Conservation (phyloP, 78 protist genomes). For the Dictyostelium citrinum region DNA sequence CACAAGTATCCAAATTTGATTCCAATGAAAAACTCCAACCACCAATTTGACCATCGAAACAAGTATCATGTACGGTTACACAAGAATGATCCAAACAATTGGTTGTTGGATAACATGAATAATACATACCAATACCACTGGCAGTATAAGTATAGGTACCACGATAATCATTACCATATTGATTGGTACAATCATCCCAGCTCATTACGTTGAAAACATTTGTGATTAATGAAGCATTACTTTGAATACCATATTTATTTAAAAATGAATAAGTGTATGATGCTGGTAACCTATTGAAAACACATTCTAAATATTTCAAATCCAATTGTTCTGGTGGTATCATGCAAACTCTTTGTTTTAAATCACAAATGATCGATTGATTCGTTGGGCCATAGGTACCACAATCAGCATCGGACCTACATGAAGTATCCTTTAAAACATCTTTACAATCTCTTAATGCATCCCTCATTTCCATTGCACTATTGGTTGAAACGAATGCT, state of each 20-base stretch:
- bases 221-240: background rate
- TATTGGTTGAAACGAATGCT: background rate
- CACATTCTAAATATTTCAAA: slow-evolving; percentile 22
- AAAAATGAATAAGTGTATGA: background rate
- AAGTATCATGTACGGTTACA: slow-evolving; percentile 31
- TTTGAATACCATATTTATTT: background rate
- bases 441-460: slow-evolving; percentile 13
- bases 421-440: background rate
- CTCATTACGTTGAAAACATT: background rate
- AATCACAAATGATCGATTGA: background rate
- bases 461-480: background rate
- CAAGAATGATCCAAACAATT: slow-evolving; percentile 39
- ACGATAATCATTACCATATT: slow-evolving; percentile 13
- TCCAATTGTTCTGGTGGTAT: background rate
- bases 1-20: background rate
- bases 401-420: background rate
- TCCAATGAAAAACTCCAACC: background rate
- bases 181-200: slow-evolving; percentile 15
- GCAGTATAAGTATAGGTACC: background rate
- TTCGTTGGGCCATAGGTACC: background rate
- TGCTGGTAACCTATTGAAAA: slow-evolving; percentile 1
- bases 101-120: background rate
- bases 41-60: slow-evolving; percentile 56
- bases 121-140: background rate
- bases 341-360: background rate